These are phyloP conservation scores for Ophiosphaerella korrae DNA, from an alignment of 2,329 filamentous ascomycete species.

Conservation along the genomic window DNA sequence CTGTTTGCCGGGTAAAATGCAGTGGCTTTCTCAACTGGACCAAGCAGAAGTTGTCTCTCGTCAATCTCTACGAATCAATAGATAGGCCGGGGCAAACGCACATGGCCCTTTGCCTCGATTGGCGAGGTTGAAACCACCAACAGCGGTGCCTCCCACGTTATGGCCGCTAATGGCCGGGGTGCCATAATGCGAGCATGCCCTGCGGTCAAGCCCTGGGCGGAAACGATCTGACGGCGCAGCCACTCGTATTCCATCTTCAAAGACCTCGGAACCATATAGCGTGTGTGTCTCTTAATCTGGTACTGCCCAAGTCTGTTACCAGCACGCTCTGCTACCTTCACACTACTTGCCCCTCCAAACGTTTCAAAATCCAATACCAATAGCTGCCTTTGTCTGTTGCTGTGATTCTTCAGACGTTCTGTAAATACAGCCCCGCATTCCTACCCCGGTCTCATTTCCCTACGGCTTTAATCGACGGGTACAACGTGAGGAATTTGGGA, in stretches of 20 bases:
- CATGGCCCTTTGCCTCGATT: conserved; percentile 23
- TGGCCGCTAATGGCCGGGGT: conserved; percentile 16
- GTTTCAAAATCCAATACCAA: neutral
- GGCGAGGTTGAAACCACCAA: conserved; percentile 26
- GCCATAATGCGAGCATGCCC: conserved; percentile 7
- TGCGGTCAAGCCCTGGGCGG: conserved; percentile 12
- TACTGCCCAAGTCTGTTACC: conserved; percentile 12
- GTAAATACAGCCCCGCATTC: neutral
- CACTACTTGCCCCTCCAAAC: neutral
- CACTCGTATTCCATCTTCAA: conserved; percentile 10
- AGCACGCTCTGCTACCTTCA: neutral
- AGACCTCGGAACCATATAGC: conserved; percentile 13
- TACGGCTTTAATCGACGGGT: conserved; percentile 2
- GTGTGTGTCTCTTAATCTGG: conserved; percentile 13
- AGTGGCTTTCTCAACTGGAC: conserved; percentile 16
- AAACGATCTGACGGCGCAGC: conserved; percentile 16
- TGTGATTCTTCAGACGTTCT: conserved; percentile 1
- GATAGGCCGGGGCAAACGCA: conserved; percentile 3
- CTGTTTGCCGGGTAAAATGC: conserved; percentile 39
- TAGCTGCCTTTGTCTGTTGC: neutral
- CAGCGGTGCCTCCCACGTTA: conserved; percentile 19
- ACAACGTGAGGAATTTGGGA: conserved; percentile 2
- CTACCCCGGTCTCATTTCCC: conserved; percentile 5
- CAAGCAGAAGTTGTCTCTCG: conserved; percentile 15
- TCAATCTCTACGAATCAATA: conserved; percentile 24